Conservation (phyloP, 768 basidiomycete species). For the Termitomyces sp. region DNA sequence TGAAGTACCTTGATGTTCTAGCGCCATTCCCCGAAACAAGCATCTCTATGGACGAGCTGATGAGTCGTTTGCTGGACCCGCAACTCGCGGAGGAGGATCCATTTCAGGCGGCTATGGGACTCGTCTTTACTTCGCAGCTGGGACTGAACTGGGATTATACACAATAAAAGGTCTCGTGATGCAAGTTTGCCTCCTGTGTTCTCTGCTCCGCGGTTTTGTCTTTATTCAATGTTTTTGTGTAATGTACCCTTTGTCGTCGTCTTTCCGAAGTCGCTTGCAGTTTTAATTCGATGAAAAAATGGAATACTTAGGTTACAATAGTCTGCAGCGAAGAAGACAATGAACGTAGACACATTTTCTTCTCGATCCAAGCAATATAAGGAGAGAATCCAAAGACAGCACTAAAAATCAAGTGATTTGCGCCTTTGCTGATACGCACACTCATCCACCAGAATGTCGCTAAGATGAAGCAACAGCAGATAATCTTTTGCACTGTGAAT, state of each 20-base stretch:
- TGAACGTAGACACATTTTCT: too few species aligned
- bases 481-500: background rate
- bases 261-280: background rate
- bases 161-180: background rate
- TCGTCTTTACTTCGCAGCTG: constrained; percentile 34
- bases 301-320: too few species aligned
- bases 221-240: background rate
- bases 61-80: constrained; percentile 28
- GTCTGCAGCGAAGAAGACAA: too few species aligned
- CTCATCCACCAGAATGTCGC: background rate
- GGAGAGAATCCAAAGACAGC: background rate
- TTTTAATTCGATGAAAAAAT: background rate
- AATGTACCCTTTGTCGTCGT: background rate
- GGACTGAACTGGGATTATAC: constrained; percentile 28
- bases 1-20: constrained; percentile 31
- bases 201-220: background rate
- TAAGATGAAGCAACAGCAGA: background rate
- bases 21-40: constrained; percentile 16
- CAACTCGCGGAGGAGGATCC: constrained; percentile 28
- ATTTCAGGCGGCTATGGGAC: constrained; percentile 45
- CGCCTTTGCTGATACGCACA: background rate
- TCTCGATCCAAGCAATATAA: too few species aligned
- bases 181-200: constrained; percentile 11
- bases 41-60: constrained; percentile 19
- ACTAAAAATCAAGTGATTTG: background rate